Base-by-base conservation (phyloP, 805 yeast genomes). In the Millerozyma miso region DNA sequence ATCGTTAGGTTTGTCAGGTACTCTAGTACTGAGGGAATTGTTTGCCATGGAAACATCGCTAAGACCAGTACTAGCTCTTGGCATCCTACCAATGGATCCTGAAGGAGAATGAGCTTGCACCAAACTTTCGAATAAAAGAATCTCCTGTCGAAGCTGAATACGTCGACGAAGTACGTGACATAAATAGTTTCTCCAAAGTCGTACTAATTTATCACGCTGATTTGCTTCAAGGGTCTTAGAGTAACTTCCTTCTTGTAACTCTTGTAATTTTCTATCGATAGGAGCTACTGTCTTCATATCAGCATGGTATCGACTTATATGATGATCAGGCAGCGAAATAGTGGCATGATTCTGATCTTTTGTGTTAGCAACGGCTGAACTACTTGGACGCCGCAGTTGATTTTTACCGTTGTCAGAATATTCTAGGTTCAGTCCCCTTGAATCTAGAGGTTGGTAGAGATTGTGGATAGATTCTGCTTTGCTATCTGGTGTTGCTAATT, bases 141-240 rank as follows among this genome's bases (percentile, higher is more conserved):
- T 67, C 43, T 70, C 76, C 46, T 68, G 74, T 35, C 74, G 54
- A 39, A 70, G 54, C 43, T 62, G 61, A 37, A 70, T 68, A 20
- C 76, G 48, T 50, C 62, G 66, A 23, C 55, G 53, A n/a, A 69
- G 43, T 4, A 69, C 73, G 37, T 56, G 52, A 37, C 53, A 39
- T 40, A 70, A 59, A 47, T 70, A 70, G 16, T 44, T 53, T 35
- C 54, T 58, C 76, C 76, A 70, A 13, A 60, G 42, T 7, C 50
- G 48, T 3, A 41, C 39, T 2, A 54, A 43, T 19, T 49, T 40
- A n/a, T 38, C 18, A 14, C 38, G 19, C 12, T 39, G 26, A 10
- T 35, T 38, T 14, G 35, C 12, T 31, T 20, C 34, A 4, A 13
- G 38, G 7, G 39, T 19, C 8, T 33, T 31, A 12, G 37, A 19